Percentiles rank a stretch among this genome's conserved stretches.
phyloP scores from a whole-genome alignment of 1,284 basidiomycete genomes.

The Pyrrhoderma noxium region DNA sequence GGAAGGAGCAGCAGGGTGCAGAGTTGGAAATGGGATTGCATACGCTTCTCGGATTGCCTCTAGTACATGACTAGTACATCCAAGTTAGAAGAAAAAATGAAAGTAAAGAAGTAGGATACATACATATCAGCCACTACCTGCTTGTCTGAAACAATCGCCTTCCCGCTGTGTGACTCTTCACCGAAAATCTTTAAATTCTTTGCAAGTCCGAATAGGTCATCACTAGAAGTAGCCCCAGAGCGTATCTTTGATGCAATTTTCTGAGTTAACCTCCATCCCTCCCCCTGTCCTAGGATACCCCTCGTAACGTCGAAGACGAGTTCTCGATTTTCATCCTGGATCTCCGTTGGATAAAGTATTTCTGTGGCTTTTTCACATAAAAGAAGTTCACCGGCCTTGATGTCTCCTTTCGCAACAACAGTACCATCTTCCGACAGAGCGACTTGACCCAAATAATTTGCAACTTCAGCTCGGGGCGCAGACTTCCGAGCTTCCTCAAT shows the following conservation, averaged over 20 bases:
- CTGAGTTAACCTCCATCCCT: constrained; percentile 14
- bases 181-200: constrained; percentile 11
- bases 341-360: constrained; percentile 13
- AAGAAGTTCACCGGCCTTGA: constrained; percentile 16
- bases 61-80: constrained; percentile 2
- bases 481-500: constrained; percentile 12
- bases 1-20: constrained; percentile 7
- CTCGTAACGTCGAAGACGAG: constrained; percentile 12
- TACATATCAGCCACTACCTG: constrained; percentile 12
- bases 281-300: constrained; percentile 3
- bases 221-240: background rate
- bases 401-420: background rate
- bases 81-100: background rate
- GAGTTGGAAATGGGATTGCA: constrained; percentile 8
- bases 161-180: background rate
- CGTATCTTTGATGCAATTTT: constrained; percentile 5
- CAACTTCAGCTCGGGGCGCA: constrained; percentile 9
- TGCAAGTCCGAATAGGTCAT: background rate
- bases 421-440: constrained; percentile 2
- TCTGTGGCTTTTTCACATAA: constrained; percentile 11
- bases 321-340: constrained; percentile 5
- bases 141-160: background rate
- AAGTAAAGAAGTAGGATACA: background rate
- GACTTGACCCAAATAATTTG: constrained; percentile 11
- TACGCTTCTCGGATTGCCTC: constrained; percentile 13